A percentile compares a stretch with the other conserved stretches of the same genome.
Evolutionary conservation across 176 grass and related monocot genomes (phyloP).

Genomic region (Alopecurus myosuroides): DNA sequence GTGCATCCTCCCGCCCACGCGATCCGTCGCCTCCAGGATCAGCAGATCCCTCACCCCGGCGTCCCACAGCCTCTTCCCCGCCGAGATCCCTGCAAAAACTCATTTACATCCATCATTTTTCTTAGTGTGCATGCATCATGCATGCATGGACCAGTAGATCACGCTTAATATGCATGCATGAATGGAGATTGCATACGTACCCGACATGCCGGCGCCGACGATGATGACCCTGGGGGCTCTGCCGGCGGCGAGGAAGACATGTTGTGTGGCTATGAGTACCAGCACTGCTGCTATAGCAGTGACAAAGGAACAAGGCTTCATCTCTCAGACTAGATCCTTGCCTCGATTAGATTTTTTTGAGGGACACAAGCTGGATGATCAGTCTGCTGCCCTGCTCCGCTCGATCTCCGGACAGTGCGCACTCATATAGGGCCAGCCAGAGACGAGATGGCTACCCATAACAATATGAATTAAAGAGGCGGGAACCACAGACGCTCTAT

Average conservation of each 20-base stretch:
- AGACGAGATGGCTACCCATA: not conserved
- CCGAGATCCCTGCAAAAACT: slow-evolving; percentile 44
- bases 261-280: not conserved
- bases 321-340: not conserved
- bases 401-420: too few species aligned
- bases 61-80: slow-evolving; percentile 58
- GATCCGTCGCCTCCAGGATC: slow-evolving; percentile 59
- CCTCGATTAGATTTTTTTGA: not conserved
- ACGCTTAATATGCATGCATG: not conserved
- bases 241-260: not conserved
- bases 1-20: slow-evolving; percentile 57
- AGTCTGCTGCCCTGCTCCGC: not conserved
- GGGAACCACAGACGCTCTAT: not conserved
- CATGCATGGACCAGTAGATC: not conserved
- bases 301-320: not conserved
- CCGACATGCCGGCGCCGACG: slow-evolving; percentile 10
- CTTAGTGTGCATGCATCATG: too few species aligned
- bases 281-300: not conserved
- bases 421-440: not conserved
- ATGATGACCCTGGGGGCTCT: slow-evolving; percentile 9
- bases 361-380: not conserved
- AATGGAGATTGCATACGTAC: not conserved
- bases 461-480: not conserved
- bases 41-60: slow-evolving; percentile 45
- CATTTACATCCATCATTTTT: too few species aligned